Base-by-base conservation (phyloP, 164 flowering plant genomes). In the Piper longum region DNA sequence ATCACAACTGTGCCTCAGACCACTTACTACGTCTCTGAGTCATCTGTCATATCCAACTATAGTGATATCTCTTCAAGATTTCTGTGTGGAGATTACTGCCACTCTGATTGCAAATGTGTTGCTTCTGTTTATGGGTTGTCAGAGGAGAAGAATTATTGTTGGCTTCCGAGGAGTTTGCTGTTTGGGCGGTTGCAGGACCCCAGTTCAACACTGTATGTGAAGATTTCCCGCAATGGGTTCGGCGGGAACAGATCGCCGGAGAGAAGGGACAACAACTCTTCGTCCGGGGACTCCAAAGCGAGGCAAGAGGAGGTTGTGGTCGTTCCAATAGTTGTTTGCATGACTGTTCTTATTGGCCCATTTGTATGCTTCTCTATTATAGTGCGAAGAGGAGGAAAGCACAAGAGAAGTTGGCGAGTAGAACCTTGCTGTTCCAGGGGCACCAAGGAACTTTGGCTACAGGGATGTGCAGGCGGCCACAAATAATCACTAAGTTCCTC, bases 161-260 rank as follows among this genome's bases (percentile, higher is more conserved):
- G 97, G 98, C 68, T 87, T 12, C 68, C 89, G 72, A 85, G 72
- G 71, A 82, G 80, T 61, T 66, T 93, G 77, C 84, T 85, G 54
- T 93, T 82, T 64, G 98, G 98, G 1, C 96, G 95, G 4, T 86
- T 77, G 54, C 88, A 80, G 67, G 96, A 93, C 56, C 69, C 92
- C 3, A 78, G 88, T 4, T 82, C 97, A 8, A 89, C 90, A 39
- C 62, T 93, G 40, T 89, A 86, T 54, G 79, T 89, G 12, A 93
- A 89, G 70, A 78, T 80, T 26, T 67, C 65, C 19, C n/a, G 75
- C 18, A 74, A 81, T 72, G 77, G 74, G 11, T 76, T 82, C 19
- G 12, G 17, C 52, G 43, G 67, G 51, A 54, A 4, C 54, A 56
- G n/a, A 51, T 43, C 59, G 8, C 63, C 18, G 63, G 57, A 39